A percentile compares a stretch with the other conserved stretches of the same genome.
Evolutionary conservation across 257 asterid species (phyloP).

Genomic region (Petrea volubilis): DNA sequence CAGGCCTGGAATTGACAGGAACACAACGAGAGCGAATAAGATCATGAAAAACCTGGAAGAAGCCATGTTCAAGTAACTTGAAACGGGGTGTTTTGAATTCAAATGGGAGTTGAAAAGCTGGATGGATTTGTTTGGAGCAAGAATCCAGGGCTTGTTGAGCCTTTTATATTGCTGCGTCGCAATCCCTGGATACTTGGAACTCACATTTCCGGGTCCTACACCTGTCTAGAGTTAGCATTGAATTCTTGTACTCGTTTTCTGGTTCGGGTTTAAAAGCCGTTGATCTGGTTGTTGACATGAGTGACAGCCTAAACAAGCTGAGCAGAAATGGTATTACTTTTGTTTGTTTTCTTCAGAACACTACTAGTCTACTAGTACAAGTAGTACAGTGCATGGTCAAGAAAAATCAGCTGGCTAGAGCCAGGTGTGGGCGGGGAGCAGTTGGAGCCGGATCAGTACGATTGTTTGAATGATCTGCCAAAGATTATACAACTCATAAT

Average conservation of each 20-base stretch:
- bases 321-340: background rate
- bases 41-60: slow-evolving; percentile 13
- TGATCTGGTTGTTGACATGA: slow-evolving; percentile 11
- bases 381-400: too few species aligned
- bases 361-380: too few species aligned
- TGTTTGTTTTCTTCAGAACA: background rate
- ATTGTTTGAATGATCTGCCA: too few species aligned
- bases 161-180: slow-evolving; percentile 8
- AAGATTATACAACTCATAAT: background rate
- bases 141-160: background rate
- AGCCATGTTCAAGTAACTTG: slow-evolving; percentile 21
- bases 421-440: too few species aligned
- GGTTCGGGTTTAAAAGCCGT: slow-evolving; percentile 10
- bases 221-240: background rate
- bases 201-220: background rate
- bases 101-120: background rate
- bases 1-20: slow-evolving; percentile 21
- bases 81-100: background rate
- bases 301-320: too few species aligned
- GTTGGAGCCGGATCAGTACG: too few species aligned
- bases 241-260: background rate
- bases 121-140: background rate
- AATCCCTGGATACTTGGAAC: background rate
- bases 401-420: background rate
- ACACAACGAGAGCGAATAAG: background rate